phyloP scores from a whole-genome alignment of 257 asterid genomes.

The Cinchona pubescens region DNA sequence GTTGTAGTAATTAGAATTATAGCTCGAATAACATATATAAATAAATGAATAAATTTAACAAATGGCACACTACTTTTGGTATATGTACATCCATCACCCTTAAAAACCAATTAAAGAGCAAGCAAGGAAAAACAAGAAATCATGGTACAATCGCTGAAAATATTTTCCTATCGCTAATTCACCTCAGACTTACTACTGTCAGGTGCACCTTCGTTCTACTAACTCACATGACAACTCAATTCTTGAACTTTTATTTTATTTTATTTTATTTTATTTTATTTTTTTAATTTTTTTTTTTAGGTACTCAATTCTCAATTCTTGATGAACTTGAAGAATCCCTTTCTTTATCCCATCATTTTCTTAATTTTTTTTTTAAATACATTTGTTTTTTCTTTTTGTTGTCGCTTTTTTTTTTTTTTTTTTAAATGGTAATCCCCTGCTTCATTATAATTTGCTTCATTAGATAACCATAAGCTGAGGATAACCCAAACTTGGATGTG shows the following conservation, averaged over 20 bases:
- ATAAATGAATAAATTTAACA: conserved; percentile 35
- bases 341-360: not conserved
- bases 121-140: not conserved
- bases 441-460: not conserved
- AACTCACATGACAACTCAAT: not conserved
- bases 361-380: no score
- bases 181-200: conserved; percentile 47
- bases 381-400: no score
- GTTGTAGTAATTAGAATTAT: not conserved
- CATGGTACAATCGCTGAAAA: not conserved
- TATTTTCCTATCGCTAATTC: conserved; percentile 13
- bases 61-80: not conserved
- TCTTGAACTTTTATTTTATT: no score
- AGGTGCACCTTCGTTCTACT: conserved; percentile 34
- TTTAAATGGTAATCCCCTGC: not conserved
- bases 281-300: no score
- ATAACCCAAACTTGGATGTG: conserved; percentile 36
- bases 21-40: not conserved
- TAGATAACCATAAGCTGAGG: conserved; percentile 35
- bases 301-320: no score
- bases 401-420: not conserved
- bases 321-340: not conserved
- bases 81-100: conserved; percentile 10
- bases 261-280: no score
- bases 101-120: not conserved